Conservation (phyloP, 169 alveolate species). For the Cryptosporidium baileyi region DNA sequence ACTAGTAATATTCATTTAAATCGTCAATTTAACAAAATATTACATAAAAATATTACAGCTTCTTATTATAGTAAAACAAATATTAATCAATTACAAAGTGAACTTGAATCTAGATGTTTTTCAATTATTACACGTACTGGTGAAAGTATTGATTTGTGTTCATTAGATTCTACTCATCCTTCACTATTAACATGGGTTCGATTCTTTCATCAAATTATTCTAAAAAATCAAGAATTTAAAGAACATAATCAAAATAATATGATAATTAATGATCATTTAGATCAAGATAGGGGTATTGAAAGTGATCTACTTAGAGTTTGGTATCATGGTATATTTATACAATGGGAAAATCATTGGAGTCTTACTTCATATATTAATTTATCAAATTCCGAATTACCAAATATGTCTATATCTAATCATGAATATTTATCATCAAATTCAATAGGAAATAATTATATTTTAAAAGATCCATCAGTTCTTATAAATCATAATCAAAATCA, state of each 20-base stretch:
- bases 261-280: not conserved
- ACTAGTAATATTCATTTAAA: not conserved
- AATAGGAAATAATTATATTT: not conserved
- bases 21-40: not conserved
- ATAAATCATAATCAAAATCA: not conserved
- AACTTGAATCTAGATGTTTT: constrained; percentile 50
- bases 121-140: constrained; percentile 14
- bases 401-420: not conserved
- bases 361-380: constrained; percentile 14
- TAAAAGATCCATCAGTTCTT: not conserved
- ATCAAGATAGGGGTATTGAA: constrained; percentile 37
- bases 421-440: not conserved
- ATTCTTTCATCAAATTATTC: constrained; percentile 58
- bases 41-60: not conserved
- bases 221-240: constrained; percentile 36
- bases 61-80: not conserved
- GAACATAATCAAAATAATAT: not conserved
- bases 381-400: constrained; percentile 9
- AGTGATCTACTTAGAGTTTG: constrained; percentile 52
- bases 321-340: constrained; percentile 56
- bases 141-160: constrained; percentile 29
- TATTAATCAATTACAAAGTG: not conserved
- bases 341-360: constrained; percentile 69
- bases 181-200: constrained; percentile 28
- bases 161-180: constrained; percentile 52